Evolutionary conservation across 371 early-diverging fungal species (phyloP), one percentile per base, ranked within the genome.

Genomic region (Actinomortierella ambigua): DNA sequence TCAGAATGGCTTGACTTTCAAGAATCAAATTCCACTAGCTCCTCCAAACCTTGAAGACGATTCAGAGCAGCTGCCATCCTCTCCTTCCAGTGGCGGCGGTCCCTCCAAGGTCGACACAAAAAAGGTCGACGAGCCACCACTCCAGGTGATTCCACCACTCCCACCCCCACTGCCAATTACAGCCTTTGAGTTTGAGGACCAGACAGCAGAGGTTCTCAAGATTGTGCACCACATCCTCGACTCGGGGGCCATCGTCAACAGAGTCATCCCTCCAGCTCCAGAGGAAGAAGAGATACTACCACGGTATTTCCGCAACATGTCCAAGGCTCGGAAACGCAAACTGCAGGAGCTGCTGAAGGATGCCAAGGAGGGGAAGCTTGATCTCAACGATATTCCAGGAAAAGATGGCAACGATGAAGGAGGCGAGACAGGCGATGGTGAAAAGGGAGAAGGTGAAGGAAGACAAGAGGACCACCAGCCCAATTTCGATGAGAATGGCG

Each of bases 161-260:
- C 63, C 66, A 3, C 50, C 18, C 2, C 67, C 73, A 23, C 24
- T 29, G 1, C 60, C 63, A n/a, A 50, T 66, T 42, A 15, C 48
- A 8, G 26, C 57, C 48, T 85, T 79, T 20, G 82, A 81, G 49
- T 50, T 80, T 34, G 54, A 46, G 39, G 79, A 85, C 15, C 80
- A 79, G 50, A 61, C 62, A 0, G 70, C 43, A 44, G 62, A 55
- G 50, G 55, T 65, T 17, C 23, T 57, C 2, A 48, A 47, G n/a
- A 58, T 68, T 24, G 57, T 75, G 17, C 62, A 61, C 29, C 59
- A 63, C 2, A 57, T 69, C 15, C 41, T 68, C 14, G 58, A 61
- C 26, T 65, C 69, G 0, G 69, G 76, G 4, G 20, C 53, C 24
- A 50, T 73, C 13, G 50, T 51, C 22, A 73, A 73, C 49, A 53